phyloP scores from a whole-genome alignment of 768 basidiomycete species.

The Termitomyces eurrhizus region DNA sequence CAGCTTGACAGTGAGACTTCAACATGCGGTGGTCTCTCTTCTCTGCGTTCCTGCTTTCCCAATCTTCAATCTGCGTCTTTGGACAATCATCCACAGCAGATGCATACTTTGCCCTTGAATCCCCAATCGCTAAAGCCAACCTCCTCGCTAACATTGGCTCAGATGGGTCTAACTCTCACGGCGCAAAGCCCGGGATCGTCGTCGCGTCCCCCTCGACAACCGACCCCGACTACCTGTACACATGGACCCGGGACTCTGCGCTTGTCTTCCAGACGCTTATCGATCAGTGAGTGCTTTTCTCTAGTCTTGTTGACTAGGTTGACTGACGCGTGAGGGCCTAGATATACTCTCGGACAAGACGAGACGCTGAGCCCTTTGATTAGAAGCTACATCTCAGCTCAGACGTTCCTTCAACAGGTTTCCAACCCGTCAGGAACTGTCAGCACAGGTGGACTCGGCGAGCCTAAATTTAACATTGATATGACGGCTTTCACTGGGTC shows the following conservation, averaged over 20 bases:
- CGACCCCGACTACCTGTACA: slow-evolving; percentile 56
- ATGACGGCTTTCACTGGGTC: slow-evolving; percentile 53
- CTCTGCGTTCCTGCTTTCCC: slow-evolving; percentile 11
- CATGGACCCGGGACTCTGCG: slow-evolving; percentile 69
- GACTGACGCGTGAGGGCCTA: slow-evolving; percentile 5
- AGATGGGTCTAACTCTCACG: slow-evolving; percentile 38
- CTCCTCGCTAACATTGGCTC: slow-evolving; percentile 61
- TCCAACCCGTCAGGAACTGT: slow-evolving; percentile 64
- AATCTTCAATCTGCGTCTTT: slow-evolving; percentile 12
- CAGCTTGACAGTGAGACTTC: neutral
- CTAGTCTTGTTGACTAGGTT: neutral
- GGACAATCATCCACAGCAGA: slow-evolving; percentile 19
- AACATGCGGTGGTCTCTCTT: slow-evolving; percentile 17
- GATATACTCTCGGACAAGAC: slow-evolving; percentile 47
- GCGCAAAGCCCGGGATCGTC: slow-evolving; percentile 45
- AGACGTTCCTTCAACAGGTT: slow-evolving; percentile 54
- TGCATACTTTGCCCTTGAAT: slow-evolving; percentile 22
- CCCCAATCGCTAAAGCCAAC: slow-evolving; percentile 33
- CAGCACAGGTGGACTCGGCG: slow-evolving; percentile 62
- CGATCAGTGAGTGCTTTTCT: slow-evolving; percentile 29
- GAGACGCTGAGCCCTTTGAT: slow-evolving; percentile 42
- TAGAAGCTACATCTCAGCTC: slow-evolving; percentile 50
- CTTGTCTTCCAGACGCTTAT: slow-evolving; percentile 52
- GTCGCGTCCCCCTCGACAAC: slow-evolving; percentile 44
- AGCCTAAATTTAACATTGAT: slow-evolving; percentile 70